Evolutionary conservation across 2,329 filamentous ascomycete species (phyloP).

Genomic region (Aspergillus sp.): DNA sequence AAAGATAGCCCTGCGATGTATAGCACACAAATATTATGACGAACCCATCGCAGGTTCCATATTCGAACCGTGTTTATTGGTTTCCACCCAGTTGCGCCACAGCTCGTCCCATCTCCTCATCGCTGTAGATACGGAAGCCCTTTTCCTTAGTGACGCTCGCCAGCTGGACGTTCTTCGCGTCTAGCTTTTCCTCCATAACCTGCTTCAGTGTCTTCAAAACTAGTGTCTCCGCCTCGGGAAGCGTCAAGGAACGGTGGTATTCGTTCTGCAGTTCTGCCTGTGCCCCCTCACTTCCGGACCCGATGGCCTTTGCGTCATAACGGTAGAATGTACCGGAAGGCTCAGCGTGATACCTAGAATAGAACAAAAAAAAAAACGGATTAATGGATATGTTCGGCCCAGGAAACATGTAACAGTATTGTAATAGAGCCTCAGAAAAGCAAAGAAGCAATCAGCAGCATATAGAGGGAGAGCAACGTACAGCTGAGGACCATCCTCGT

Average conservation of each 20-base stretch:
- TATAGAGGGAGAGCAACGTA: constrained; percentile 42
- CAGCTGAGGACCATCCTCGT: constrained; percentile 94
- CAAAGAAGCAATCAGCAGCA: background rate
- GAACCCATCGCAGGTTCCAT: constrained; percentile 5
- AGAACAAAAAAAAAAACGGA: no score
- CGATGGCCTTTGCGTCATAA: constrained; percentile 98
- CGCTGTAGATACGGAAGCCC: constrained; percentile 97
- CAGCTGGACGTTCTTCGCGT: constrained; percentile 97
- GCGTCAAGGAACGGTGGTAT: constrained; percentile 96
- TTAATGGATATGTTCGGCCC: no score
- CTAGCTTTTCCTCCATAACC: constrained; percentile 99
- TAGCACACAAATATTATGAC: constrained; percentile 16
- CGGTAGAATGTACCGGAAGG: constrained; percentile 98
- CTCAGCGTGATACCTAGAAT: constrained; percentile 82
- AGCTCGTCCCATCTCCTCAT: constrained; percentile 93
- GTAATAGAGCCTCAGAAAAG: background rate
- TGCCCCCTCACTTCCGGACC: constrained; percentile 93
- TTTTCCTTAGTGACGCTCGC: constrained; percentile 97
- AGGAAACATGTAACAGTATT: background rate
- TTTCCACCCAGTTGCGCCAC: constrained; percentile 66
- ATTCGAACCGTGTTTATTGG: constrained; percentile 32
- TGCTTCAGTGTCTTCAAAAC: constrained; percentile 98
- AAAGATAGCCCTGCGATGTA: constrained; percentile 20
- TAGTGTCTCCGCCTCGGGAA: constrained; percentile 88
- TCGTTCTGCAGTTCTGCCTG: constrained; percentile 98